These are phyloP conservation scores for Paraconiothyrium sp. DNA, from an alignment of 2,329 filamentous ascomycete species.

Conservation along the genomic window DNA sequence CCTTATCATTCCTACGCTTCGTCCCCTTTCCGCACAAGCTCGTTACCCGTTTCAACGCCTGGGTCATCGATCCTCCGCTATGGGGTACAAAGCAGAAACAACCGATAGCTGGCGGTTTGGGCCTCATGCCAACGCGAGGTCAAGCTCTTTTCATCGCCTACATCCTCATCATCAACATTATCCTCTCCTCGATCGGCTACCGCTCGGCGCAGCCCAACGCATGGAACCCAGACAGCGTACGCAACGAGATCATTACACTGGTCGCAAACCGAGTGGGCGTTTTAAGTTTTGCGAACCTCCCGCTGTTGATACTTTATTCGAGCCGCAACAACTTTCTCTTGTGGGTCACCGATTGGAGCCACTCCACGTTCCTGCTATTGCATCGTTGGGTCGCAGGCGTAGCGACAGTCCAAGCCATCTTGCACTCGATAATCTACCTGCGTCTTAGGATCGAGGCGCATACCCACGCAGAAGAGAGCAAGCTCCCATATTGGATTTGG, in stretches of 20 bases:
- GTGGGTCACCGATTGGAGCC: constrained; percentile 60
- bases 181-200: constrained; percentile 24
- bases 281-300: constrained; percentile 54
- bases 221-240: constrained; percentile 32
- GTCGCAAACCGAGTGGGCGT: constrained; percentile 55
- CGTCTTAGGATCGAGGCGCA: constrained; percentile 41
- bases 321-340: constrained; percentile 61
- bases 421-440: constrained; percentile 59
- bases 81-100: constrained; percentile 22
- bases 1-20: constrained; percentile 28
- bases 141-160: constrained; percentile 41
- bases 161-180: constrained; percentile 25
- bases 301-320: constrained; percentile 57
- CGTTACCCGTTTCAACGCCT: constrained; percentile 24
- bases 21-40: constrained; percentile 22
- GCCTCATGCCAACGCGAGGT: constrained; percentile 22
- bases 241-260: constrained; percentile 44
- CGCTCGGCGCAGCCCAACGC: constrained; percentile 17
- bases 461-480: constrained; percentile 51
- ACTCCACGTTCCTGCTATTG: constrained; percentile 60
- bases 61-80: constrained; percentile 28
- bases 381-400: constrained; percentile 54
- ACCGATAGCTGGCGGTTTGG: constrained; percentile 18
- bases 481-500: constrained; percentile 26
- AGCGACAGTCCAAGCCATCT: constrained; percentile 55